phyloP scores from a whole-genome alignment of 371 early-diverging fungal genomes.

The Coemansia sp. region DNA sequence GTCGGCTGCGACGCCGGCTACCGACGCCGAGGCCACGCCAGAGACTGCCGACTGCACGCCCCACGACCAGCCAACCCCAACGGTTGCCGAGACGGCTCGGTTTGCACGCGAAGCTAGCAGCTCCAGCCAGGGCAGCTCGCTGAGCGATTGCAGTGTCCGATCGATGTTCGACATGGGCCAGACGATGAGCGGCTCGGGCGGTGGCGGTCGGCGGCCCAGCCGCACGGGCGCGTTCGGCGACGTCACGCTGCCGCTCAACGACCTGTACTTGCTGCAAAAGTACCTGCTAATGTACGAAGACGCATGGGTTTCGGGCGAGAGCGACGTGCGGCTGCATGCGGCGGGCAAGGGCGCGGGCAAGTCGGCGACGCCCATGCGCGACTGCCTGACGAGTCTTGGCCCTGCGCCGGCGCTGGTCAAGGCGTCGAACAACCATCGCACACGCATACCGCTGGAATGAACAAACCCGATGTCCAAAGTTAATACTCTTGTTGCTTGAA shows the following conservation, averaged over 20 bases:
- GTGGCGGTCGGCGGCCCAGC: background rate
- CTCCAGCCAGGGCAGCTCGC: background rate
- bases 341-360: background rate
- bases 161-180: constrained; percentile 31
- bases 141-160: constrained; percentile 20
- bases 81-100: too few species aligned
- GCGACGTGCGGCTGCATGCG: background rate
- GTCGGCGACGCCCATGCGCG: constrained; percentile 20
- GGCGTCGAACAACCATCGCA: constrained; percentile 24
- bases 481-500: too few species aligned
- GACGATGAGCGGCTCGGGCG: background rate
- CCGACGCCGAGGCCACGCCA: background rate
- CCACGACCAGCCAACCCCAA: too few species aligned
- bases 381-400: constrained; percentile 22
- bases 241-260: constrained; percentile 37
- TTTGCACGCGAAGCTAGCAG: constrained; percentile 2
- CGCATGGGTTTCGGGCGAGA: constrained; percentile 31
- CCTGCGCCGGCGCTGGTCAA: constrained; percentile 26
- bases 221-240: constrained; percentile 6
- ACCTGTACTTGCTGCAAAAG: constrained; percentile 46
- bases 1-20: background rate
- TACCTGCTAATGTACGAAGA: constrained; percentile 38
- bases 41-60: too few species aligned
- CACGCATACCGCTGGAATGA: constrained; percentile 21
- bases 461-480: too few species aligned